Evolutionary conservation across 306 rosid genomes (phyloP), one percentile per base, ranked within the genome.

Genomic region (Lathyrus aphaca): DNA sequence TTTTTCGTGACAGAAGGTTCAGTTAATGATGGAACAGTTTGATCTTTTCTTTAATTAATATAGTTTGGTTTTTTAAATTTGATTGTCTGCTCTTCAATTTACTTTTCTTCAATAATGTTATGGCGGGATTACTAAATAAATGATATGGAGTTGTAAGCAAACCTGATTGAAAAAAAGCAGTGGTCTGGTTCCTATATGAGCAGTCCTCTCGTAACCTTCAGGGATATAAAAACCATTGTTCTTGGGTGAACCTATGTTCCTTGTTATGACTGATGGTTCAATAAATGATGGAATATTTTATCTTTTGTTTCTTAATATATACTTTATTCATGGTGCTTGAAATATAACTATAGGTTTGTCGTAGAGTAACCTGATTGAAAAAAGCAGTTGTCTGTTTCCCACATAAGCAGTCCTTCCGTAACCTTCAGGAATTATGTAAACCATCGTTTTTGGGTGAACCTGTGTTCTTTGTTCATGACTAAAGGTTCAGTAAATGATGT

Each of bases 11-110:
- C 79, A 70, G 40, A 60, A 82, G 89, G 92, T 89, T 92, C 92
- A 85, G 93, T 90, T 73, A 92, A 92, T 60, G 83, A 76, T 76
- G 91, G 66, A 1, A 89, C 86, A 88, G 65, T 25, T 65, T 12
- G 1, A 15, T 59, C 60, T 18, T 48, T 4, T 58, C 12, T 2
- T 11, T 8, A 11, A 12, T 11, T 42, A 35, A 35, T 8, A 7
- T 35, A 30, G 8, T 30, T 30, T 27, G 3, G 30, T 30, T 3
- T 29, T 29, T 23, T 23, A 1, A 5, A 30, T 5, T 30, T 30
- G 7, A 30, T 5, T 30, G 5, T 30, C 37, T 5, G 8, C 1
- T 30, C 5, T 30, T 7, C 8, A 30, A 5, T 30, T 30, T 30
- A 30, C 6, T 4, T 29, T 29, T 29, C 6, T 4, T 29, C 6